phyloP scores from a whole-genome alignment of 106 monocot species.

The Gastrodia elata region DNA sequence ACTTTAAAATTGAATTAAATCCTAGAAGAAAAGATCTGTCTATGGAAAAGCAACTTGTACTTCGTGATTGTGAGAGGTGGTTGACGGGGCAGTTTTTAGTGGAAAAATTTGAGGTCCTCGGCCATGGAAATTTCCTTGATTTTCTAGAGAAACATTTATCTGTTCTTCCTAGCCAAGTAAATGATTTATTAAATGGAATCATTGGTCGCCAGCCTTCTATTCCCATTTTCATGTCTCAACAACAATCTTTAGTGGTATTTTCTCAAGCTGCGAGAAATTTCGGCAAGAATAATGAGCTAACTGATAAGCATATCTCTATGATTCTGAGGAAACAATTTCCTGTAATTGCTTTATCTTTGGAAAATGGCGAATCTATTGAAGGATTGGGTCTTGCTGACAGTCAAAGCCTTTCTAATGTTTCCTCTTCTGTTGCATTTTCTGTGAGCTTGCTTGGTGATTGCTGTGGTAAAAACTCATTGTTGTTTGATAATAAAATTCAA shows the following conservation, averaged over 20 bases:
- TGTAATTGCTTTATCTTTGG: slow-evolving; percentile 23
- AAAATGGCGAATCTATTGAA: slow-evolving; percentile 7
- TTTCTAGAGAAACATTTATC: slow-evolving; percentile 33
- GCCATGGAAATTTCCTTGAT: slow-evolving; percentile 37
- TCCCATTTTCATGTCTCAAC: slow-evolving; percentile 23
- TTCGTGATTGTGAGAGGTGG: slow-evolving; percentile 36
- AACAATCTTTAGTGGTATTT: slow-evolving; percentile 29
- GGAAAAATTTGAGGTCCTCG: slow-evolving; percentile 30
- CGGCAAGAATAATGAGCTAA: slow-evolving; percentile 1
- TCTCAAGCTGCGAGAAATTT: slow-evolving; percentile 25
- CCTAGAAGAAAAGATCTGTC: neutral
- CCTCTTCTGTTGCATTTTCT: slow-evolving; percentile 29
- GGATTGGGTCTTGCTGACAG: slow-evolving; percentile 13
- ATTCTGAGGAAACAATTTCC: slow-evolving; percentile 61
- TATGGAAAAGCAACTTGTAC: slow-evolving; percentile 10
- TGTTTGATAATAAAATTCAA: neutral
- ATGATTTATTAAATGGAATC: slow-evolving; percentile 7
- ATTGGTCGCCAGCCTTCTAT: slow-evolving; percentile 5
- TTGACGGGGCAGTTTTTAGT: slow-evolving; percentile 31
- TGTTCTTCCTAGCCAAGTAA: slow-evolving; percentile 21
- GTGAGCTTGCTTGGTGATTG: slow-evolving; percentile 23
- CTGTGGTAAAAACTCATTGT: neutral
- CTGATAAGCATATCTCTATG: slow-evolving; percentile 14
- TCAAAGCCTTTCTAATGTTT: slow-evolving; percentile 7
- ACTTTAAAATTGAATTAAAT: slow-evolving; percentile 14